These are phyloP conservation scores for Ustilago cynodontis DNA, from an alignment of 1,284 basidiomycete species.

Conservation along the genomic window DNA sequence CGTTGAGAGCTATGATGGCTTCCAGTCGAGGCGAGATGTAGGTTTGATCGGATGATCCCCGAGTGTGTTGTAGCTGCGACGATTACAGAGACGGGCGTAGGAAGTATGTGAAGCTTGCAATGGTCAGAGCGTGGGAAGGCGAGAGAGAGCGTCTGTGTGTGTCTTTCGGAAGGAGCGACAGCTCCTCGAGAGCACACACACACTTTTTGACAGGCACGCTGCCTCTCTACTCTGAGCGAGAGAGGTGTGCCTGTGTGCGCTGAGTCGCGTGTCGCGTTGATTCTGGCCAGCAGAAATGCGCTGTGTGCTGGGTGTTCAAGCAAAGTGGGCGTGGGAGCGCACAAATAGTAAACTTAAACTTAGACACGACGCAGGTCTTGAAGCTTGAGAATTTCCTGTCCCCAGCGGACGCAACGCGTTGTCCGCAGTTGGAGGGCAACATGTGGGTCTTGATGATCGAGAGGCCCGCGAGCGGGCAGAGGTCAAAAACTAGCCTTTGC, in stretches of 20 bases:
- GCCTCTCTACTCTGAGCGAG: background rate
- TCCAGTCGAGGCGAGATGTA: background rate
- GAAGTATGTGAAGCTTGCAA: too few relatives aligned
- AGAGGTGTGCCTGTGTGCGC: background rate
- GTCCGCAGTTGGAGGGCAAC: too few relatives aligned
- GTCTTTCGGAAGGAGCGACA: conserved; percentile 14
- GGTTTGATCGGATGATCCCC: background rate
- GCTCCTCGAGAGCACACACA: too few relatives aligned
- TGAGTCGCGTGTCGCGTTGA: conserved; percentile 45
- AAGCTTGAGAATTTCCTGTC: background rate
- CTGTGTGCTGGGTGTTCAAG: background rate
- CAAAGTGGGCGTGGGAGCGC: background rate
- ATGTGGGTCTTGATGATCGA: too few relatives aligned
- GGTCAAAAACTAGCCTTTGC: background rate
- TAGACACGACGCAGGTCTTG: background rate
- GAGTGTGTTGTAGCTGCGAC: background rate
- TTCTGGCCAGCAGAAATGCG: conserved; percentile 3
- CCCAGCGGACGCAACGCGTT: too few relatives aligned
- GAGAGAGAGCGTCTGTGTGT: too few relatives aligned
- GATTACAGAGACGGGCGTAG: background rate
- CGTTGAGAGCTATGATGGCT: background rate
- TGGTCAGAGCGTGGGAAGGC: background rate
- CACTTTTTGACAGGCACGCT: conserved; percentile 12
- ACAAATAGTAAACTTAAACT: too few relatives aligned
- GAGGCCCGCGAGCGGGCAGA: too few relatives aligned